A percentile compares a stretch with the other conserved stretches of the same genome.
Conservation (phyloP, 176 grass and related monocot genomes). For the Panicum miliaceum region DNA sequence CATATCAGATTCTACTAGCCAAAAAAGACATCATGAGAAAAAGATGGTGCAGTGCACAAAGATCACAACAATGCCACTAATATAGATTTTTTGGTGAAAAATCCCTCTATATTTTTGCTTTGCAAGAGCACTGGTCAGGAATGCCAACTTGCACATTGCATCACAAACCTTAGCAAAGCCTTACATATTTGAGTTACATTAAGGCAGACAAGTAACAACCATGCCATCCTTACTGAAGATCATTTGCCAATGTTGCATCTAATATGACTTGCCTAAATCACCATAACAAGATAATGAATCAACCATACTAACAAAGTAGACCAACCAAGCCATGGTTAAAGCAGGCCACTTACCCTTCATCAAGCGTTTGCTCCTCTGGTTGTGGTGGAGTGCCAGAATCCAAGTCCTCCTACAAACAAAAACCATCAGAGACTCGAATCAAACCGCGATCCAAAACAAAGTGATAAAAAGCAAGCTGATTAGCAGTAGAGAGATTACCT, state of each 20-base stretch:
- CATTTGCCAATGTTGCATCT: slow-evolving; percentile 20
- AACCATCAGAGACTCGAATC: background rate
- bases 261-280: slow-evolving; percentile 37
- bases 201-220: slow-evolving; percentile 32
- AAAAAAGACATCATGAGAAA: slow-evolving; percentile 31
- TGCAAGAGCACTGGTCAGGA: background rate
- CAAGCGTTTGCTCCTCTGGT: slow-evolving; percentile 32
- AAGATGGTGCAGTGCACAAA: background rate
- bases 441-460: background rate
- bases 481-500: slow-evolving; percentile 43
- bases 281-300: slow-evolving; percentile 39
- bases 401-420: slow-evolving; percentile 36
- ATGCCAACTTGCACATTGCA: background rate
- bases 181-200: slow-evolving; percentile 5
- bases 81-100: background rate
- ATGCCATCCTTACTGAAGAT: slow-evolving; percentile 27
- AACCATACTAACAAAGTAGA: slow-evolving; percentile 31
- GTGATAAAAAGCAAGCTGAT: background rate
- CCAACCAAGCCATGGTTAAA: slow-evolving; percentile 14
- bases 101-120: background rate
- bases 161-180: slow-evolving; percentile 34
- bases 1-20: slow-evolving; percentile 20
- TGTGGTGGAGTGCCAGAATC: slow-evolving; percentile 9
- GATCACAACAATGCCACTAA: background rate
- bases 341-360: slow-evolving; percentile 45